Percentiles rank a stretch among this genome's conserved stretches.
Conservation (phyloP, 169 alveolate species). For the Plasmodium falciparum region DNA sequence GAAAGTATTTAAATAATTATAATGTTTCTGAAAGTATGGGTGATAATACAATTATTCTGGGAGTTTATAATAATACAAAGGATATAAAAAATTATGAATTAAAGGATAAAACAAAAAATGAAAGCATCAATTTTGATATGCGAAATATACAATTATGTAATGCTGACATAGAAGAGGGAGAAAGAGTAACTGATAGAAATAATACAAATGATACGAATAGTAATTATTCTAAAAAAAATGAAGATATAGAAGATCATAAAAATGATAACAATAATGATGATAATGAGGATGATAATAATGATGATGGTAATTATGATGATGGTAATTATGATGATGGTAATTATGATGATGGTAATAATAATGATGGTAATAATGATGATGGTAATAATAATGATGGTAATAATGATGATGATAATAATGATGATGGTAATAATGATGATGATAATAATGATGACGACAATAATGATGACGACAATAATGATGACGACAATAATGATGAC, state of each 20-base stretch:
- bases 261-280: neutral
- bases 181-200: neutral
- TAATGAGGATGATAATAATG: neutral
- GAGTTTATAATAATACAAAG: too few species aligned
- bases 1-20: too few species aligned
- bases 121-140: too few species aligned
- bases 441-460: slow-evolving; percentile 1
- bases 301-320: too few species aligned
- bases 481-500: neutral
- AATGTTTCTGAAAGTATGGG: too few species aligned
- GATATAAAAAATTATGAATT: too few species aligned
- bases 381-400: neutral
- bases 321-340: too few species aligned
- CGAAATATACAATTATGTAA: too few species aligned
- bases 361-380: neutral
- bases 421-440: neutral
- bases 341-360: too few species aligned
- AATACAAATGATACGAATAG: neutral
- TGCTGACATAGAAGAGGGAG: neutral
- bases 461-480: neutral
- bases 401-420: neutral
- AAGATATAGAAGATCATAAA: neutral
- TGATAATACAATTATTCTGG: too few species aligned
- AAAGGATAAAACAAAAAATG: too few species aligned
- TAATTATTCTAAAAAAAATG: neutral